Base-by-base conservation (phyloP, 2,329 filamentous ascomycete species). In the Beauveria medogensis region DNA sequence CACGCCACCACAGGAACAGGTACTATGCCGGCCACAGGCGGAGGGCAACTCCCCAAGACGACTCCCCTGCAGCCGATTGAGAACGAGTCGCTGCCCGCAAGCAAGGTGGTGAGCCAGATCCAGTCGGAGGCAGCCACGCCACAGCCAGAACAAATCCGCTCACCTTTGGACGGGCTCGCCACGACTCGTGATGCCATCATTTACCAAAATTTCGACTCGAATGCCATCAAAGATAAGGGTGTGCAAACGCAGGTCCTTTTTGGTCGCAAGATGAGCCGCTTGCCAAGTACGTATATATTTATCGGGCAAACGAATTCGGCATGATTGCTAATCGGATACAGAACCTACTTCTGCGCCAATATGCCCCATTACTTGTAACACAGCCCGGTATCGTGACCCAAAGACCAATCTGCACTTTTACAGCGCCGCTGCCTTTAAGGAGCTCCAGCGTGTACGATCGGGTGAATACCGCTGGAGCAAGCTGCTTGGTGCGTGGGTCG, bases 381-480 rank as follows among this genome's bases (percentile, higher is more conserved):
- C 87, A 5, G 94, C 93, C 14, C 85, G 85, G 59, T 97, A 95
- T 73, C 84, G 87, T 26, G 94, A 99, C 72, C 91, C 92, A 0
- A 82, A 84, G 66, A 97, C 93, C 0, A 90, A 90, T 0, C 80
- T 97, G 18, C 85, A 87, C 1, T 99, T 93, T 74, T 82, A 85
- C 64, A 93, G 93, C 70, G 78, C 85, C 48, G 83, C 87, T 64
- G 92, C 92, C 0, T 97, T 92, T 75, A 85, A 85, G 67, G 87
- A 95, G 72, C 88, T 97, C 51, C 88, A 90, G 68, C 84, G 87
- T 60, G 80, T 96, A 16, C 76, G 84, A 57, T 82, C 79, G 1
- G 89, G 91, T 48, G 86, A 90, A 50, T 92, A 92, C 72, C 84
- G 84, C 62, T 99, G 91, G 90, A 96, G 92, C 71, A 80, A 80